phyloP scores from a whole-genome alignment of 225 moss, liverwort and hornwort genomes.

The Polytrichum commune region DNA sequence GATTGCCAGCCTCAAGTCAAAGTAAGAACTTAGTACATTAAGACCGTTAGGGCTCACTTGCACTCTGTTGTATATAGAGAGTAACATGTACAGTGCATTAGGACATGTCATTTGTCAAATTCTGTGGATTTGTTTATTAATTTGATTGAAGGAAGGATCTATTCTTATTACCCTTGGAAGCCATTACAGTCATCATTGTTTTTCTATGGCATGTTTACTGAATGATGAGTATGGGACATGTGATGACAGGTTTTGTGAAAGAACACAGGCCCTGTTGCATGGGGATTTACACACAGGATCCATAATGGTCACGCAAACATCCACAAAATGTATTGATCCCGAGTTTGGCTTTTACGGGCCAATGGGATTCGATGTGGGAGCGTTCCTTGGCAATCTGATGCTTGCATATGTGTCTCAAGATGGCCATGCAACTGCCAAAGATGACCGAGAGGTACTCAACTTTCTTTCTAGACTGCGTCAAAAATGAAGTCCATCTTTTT shows the following conservation, averaged over 20 bases:
- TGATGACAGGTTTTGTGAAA: constrained; percentile 62
- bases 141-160: too few species aligned
- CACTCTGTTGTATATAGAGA: too few species aligned
- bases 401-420: constrained; percentile 82
- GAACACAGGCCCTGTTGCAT: constrained; percentile 75
- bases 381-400: constrained; percentile 79
- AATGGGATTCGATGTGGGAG: constrained; percentile 88
- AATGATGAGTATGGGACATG: neutral
- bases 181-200: too few species aligned
- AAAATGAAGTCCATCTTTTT: too few species aligned
- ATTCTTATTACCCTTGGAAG: too few species aligned
- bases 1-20: constrained; percentile 71
- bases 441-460: constrained; percentile 50
- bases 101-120: too few species aligned
- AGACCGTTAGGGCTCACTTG: too few species aligned
- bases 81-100: too few species aligned
- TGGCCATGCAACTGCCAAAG: constrained; percentile 62
- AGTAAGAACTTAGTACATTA: constrained; percentile 21
- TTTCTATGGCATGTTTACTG: too few species aligned
- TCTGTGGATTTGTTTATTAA: too few species aligned
- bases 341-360: constrained; percentile 97
- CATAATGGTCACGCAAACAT: constrained; percentile 83
- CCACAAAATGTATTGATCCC: constrained; percentile 84
- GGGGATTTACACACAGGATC: constrained; percentile 96
- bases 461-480: neutral